Percentiles rank a stretch among this genome's conserved stretches.
phyloP scores from a whole-genome alignment of 352 stramenopile genomes.

The Pythium dissotocum region DNA sequence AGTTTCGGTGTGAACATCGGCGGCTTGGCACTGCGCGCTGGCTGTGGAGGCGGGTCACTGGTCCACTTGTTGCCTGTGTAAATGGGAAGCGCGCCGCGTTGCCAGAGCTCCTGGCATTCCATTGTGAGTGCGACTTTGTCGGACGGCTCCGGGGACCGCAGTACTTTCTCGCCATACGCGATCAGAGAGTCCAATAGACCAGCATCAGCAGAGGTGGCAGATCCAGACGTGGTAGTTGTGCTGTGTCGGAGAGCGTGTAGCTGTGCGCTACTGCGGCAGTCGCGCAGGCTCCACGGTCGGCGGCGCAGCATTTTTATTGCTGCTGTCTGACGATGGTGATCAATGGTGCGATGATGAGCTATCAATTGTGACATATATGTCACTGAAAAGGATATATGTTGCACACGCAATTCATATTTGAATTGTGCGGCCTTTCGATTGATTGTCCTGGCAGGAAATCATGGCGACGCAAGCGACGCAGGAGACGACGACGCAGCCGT shows the following conservation, averaged over 20 bases:
- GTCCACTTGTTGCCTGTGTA: conserved; percentile 36
- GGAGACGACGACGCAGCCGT: conserved; percentile 16
- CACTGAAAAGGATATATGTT: conserved; percentile 13
- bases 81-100: conserved; percentile 38
- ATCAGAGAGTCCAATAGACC: conserved; percentile 49
- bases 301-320: conserved; percentile 8
- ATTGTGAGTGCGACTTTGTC: conserved; percentile 70
- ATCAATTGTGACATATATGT: conserved; percentile 7
- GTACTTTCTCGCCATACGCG: conserved; percentile 59
- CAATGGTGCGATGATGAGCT: conserved; percentile 4
- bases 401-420: background rate
- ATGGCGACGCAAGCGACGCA: conserved; percentile 11
- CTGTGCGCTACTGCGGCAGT: background rate
- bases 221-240: background rate
- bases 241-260: background rate
- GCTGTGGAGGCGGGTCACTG: conserved; percentile 44
- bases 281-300: background rate
- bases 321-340: background rate
- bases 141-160: conserved; percentile 45
- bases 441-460: background rate
- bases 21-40: conserved; percentile 46
- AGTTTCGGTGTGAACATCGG: conserved; percentile 64
- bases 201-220: background rate
- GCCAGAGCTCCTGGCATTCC: conserved; percentile 53
- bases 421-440: conserved; percentile 5